A percentile compares a stretch with the other conserved stretches of the same genome.
phyloP scores from a whole-genome alignment of 164 flowering plant genomes.

The Santalum album region DNA sequence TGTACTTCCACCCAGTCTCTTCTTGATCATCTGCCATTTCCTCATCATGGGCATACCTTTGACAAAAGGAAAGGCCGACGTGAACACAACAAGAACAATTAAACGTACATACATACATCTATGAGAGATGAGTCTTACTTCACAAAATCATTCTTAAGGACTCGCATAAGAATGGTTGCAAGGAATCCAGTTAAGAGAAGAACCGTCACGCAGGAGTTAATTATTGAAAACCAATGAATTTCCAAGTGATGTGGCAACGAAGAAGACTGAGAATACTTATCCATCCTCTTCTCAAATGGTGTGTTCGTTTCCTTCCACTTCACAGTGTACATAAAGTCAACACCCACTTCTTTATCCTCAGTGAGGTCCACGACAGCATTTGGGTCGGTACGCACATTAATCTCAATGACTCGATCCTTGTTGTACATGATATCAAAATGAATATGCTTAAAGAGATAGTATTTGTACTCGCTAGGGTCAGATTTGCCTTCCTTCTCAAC shows the following conservation, averaged over 20 bases:
- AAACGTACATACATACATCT: not conserved
- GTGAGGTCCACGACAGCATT: conserved; percentile 24
- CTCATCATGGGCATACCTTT: conserved; percentile 28
- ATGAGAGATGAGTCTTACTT: conserved; percentile 19
- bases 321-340: conserved; percentile 23
- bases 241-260: conserved; percentile 32
- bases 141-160: conserved; percentile 31
- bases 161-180: conserved; percentile 34
- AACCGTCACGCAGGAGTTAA: conserved; percentile 34
- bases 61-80: not conserved
- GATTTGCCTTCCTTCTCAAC: conserved; percentile 12
- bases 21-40: conserved; percentile 31
- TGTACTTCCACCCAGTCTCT: conserved; percentile 37
- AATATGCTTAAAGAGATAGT: conserved; percentile 23
- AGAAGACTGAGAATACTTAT: conserved; percentile 28
- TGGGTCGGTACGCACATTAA: conserved; percentile 22
- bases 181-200: conserved; percentile 32
- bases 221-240: conserved; percentile 36
- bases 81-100: not conserved
- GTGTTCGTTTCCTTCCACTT: conserved; percentile 34
- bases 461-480: conserved; percentile 21
- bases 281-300: conserved; percentile 32
- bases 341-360: conserved; percentile 23
- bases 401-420: conserved; percentile 28
- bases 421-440: conserved; percentile 23